A percentile compares a stretch with the other conserved stretches of the same genome.
Conservation (phyloP, 2,329 filamentous ascomycete species). For the Emydomyces testavorans region DNA sequence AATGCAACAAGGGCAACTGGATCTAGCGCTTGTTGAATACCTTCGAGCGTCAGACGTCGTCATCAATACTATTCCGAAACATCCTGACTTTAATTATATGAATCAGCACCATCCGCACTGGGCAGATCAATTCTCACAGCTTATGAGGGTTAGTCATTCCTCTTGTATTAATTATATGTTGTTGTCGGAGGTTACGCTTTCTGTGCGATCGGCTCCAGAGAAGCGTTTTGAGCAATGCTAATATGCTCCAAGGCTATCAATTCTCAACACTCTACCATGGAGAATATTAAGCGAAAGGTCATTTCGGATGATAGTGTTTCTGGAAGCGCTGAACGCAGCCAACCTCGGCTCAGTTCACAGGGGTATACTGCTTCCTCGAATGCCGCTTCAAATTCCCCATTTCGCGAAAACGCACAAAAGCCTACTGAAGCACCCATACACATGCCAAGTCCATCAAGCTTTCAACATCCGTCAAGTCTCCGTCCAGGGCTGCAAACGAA, state of each 20-base stretch:
- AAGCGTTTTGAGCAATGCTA: conserved; percentile 3
- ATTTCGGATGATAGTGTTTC: conserved; percentile 27
- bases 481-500: background rate
- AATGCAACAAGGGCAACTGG: conserved; percentile 38
- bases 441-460: conserved; percentile 34
- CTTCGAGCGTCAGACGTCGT: conserved; percentile 70
- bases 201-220: conserved; percentile 1
- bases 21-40: conserved; percentile 72
- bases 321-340: conserved; percentile 17
- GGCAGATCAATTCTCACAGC: conserved; percentile 40
- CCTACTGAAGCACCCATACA: conserved; percentile 11
- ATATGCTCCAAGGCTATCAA: conserved; percentile 12
- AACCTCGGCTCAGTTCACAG: conserved; percentile 15
- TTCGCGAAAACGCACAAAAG: background rate
- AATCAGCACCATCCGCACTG: conserved; percentile 43
- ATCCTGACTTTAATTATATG: conserved; percentile 60
- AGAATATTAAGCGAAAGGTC: conserved; percentile 32
- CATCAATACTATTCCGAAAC: conserved; percentile 61
- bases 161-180: conserved; percentile 18
- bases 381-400: background rate
- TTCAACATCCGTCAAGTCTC: conserved; percentile 20
- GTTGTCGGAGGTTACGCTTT: too few relatives aligned
- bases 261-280: conserved; percentile 34
- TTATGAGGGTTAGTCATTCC: conserved; percentile 50
- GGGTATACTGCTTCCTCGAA: background rate